These are phyloP conservation scores for Solanum bulbocastanum DNA, from an alignment of 257 asterid genomes.

Conservation along the genomic window DNA sequence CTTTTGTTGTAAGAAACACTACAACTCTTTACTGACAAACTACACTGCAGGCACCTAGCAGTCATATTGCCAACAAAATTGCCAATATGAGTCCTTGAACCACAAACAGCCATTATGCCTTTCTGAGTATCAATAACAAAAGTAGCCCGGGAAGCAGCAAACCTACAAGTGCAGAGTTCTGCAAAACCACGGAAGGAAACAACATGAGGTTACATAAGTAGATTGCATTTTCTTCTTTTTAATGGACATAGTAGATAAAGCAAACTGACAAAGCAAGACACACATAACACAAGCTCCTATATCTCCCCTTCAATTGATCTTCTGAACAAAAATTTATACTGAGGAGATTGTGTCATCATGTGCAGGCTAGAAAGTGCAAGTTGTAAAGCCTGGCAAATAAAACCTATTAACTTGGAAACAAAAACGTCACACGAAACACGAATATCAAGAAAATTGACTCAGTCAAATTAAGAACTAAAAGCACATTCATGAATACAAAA, in stretches of 20 bases:
- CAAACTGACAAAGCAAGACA: not conserved
- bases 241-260: not conserved
- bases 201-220: not conserved
- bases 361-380: not conserved
- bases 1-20: not conserved
- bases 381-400: not conserved
- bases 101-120: not conserved
- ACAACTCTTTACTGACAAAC: not conserved
- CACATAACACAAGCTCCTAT: not conserved
- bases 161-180: not conserved
- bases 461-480: not conserved
- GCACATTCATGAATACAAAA: not conserved
- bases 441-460: not conserved
- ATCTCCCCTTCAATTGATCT: not conserved
- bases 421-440: not conserved
- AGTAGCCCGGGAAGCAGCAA: not conserved
- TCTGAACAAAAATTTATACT: not conserved
- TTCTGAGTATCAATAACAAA: not conserved
- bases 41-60: not conserved
- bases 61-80: not conserved
- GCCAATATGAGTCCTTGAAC: not conserved
- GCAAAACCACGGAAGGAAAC: not conserved
- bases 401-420: not conserved
- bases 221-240: not conserved
- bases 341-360: not conserved